Evolutionary conservation across 306 rosid genomes (phyloP), one percentile per base, ranked within the genome.

Genomic region (Potentilla sterilis): DNA sequence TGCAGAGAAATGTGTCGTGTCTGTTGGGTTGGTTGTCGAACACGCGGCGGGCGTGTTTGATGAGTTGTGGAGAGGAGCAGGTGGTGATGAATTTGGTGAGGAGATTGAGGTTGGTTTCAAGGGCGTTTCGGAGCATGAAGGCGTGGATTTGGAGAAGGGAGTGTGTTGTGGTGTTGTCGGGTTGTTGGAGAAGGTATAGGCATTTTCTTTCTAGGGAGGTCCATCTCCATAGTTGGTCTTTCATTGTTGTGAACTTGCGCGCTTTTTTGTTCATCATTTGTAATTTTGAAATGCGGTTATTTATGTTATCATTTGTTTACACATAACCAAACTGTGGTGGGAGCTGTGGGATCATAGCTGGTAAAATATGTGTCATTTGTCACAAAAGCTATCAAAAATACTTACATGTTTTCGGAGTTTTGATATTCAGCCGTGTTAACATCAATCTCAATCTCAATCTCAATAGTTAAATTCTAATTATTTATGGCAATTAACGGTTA

Each of bases 91-190:
- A 86, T n/a, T 87, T 85, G 43, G 97, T 59, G 69, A 89, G 87
- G 75, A 87, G 93, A 71, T 87, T 88, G 80, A 81, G 69, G 28
- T 92, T 92, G 69, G 70, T 55, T 18, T 85, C 75, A 49, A 89
- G 88, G n/a, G 91, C 81, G 76, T 88, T 82, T 40, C 79, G 79
- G 62, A 89, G 89, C 73, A 89, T 88, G 69, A 85, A 92, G n/a
- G 90, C 89, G 24, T 92, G 93, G 74, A 92, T 80, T 84, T 87
- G 86, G 77, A 87, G 86, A 35, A 92, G 84, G 49, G 85, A 73
- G 49, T 47, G 28, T 43, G 49, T 16, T 63, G 55, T 32, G 38
- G 70, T 73, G 47, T 72, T 87, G 18, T 16, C 67, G 4, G 1
- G 3, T 54, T 49, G 81, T 8, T 87, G 92, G 75, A 92, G 91